phyloP scores from a whole-genome alignment of 352 stramenopile genomes.

The Globisporangium paddicum region DNA sequence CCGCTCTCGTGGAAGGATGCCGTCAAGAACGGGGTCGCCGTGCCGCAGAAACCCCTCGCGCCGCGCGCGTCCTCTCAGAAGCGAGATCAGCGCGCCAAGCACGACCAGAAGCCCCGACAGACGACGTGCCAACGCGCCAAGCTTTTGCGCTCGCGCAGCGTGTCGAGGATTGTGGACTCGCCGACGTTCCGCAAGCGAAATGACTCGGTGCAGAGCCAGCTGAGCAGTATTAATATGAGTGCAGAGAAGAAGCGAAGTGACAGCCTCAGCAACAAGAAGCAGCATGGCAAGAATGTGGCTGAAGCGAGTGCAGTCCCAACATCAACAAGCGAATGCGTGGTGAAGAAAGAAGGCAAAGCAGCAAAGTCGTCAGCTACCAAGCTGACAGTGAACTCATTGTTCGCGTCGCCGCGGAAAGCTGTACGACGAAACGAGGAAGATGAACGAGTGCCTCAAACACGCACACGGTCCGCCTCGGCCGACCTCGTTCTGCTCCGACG shows the following conservation, averaged over 20 bases:
- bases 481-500: slow-evolving; percentile 24
- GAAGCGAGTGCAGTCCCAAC: background rate
- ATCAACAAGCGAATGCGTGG: background rate
- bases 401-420: slow-evolving; percentile 10
- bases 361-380: background rate
- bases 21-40: slow-evolving; percentile 21
- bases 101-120: slow-evolving; percentile 8
- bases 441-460: background rate
- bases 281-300: background rate
- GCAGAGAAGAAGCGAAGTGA: slow-evolving; percentile 11
- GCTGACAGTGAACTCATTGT: background rate
- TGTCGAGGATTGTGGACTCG: slow-evolving; percentile 30
- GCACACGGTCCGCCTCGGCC: slow-evolving; percentile 23
- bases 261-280: background rate
- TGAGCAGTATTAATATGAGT: slow-evolving; percentile 1
- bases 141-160: slow-evolving; percentile 28
- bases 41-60: slow-evolving; percentile 9
- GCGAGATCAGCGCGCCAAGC: background rate
- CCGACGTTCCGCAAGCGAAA: slow-evolving; percentile 24
- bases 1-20: slow-evolving; percentile 40
- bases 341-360: background rate
- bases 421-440: background rate
- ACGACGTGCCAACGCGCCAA: slow-evolving; percentile 19
- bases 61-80: slow-evolving; percentile 7
- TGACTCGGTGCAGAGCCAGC: slow-evolving; percentile 14